Conservation (phyloP, 1,284 basidiomycete species). For the Boletus mariae region DNA sequence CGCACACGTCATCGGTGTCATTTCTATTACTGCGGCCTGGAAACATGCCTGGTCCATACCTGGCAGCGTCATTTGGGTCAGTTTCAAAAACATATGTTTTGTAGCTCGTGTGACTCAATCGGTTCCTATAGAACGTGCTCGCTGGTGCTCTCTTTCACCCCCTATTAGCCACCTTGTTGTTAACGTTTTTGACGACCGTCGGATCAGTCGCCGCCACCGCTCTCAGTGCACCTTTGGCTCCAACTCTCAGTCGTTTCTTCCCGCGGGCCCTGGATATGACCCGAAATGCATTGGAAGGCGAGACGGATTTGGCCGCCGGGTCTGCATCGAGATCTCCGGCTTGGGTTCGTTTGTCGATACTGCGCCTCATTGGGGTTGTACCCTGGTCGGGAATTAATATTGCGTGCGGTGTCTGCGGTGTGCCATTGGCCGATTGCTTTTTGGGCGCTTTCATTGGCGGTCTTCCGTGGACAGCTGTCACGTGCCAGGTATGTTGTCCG, state of each 20-base stretch:
- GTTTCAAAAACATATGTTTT: conserved; percentile 29
- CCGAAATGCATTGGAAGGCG: conserved; percentile 61
- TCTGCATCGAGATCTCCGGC: conserved; percentile 51
- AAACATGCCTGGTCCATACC: conserved; percentile 95
- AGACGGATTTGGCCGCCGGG: conserved; percentile 35
- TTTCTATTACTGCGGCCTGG: conserved; percentile 84
- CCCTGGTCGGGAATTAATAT: conserved; percentile 95
- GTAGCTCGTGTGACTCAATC: conserved; percentile 20
- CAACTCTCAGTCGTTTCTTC: conserved; percentile 74
- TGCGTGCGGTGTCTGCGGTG: conserved; percentile 85
- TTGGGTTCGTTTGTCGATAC: conserved; percentile 82
- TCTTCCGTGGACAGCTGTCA: conserved; percentile 80
- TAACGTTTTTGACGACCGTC: conserved; percentile 79
- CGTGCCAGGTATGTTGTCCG: conserved; percentile 62
- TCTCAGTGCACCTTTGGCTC: conserved; percentile 79
- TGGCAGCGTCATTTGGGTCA: conserved; percentile 83
- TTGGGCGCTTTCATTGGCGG: conserved; percentile 79
- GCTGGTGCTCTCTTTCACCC: conserved; percentile 84
- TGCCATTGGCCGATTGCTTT: conserved; percentile 70
- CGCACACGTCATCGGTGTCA: conserved; percentile 73
- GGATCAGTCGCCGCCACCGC: conserved; percentile 81
- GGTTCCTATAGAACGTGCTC: conserved; percentile 70
- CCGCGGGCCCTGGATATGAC: conserved; percentile 83
- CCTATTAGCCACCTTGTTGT: conserved; percentile 69
- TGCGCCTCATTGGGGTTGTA: conserved; percentile 85